Evolutionary conservation across 495 filamentous ascomycete species (phyloP).

Genomic region (Neurospora africana): DNA sequence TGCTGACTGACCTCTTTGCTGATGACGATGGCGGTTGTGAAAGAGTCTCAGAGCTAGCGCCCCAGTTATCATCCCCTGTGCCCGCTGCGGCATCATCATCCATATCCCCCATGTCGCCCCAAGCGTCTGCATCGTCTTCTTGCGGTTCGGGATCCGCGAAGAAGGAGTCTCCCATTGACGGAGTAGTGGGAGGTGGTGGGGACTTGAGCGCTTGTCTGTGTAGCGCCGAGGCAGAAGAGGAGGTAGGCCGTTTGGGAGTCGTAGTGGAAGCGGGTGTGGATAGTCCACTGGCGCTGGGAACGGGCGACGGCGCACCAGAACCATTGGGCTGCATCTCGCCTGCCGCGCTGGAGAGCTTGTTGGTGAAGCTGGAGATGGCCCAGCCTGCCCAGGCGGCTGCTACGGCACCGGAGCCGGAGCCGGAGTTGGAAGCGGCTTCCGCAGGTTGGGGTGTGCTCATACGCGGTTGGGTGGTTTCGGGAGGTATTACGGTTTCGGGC

Average conservation of each 20-base stretch:
- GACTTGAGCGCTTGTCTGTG: conserved; percentile 44
- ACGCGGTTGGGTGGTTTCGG: conserved; percentile 46
- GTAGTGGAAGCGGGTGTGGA: conserved; percentile 17
- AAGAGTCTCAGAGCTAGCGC: conserved; percentile 36
- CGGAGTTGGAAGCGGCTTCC: conserved; percentile 33
- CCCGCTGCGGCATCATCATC: conserved; percentile 47
- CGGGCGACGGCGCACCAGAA: conserved; percentile 7
- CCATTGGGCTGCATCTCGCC: conserved; percentile 63
- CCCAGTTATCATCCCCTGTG: conserved; percentile 20
- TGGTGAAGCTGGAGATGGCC: conserved; percentile 98
- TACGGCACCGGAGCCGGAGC: neutral
- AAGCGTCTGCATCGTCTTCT: conserved; percentile 52
- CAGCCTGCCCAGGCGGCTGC: conserved; percentile 68
- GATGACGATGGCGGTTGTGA: conserved; percentile 25
- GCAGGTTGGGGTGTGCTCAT: conserved; percentile 62
- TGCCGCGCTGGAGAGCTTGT: conserved; percentile 71
- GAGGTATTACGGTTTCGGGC: conserved; percentile 62
- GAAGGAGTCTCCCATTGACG: conserved; percentile 34
- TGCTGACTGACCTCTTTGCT: conserved; percentile 12
- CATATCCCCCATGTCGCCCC: conserved; percentile 56
- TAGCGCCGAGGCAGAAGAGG: conserved; percentile 41
- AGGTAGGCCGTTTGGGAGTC: neutral
- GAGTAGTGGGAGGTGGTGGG: conserved; percentile 26
- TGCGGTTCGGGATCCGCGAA: conserved; percentile 30
- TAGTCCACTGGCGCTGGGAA: conserved; percentile 11